Conservation (phyloP, 768 basidiomycete genomes). For the Baorangia bicolor region DNA sequence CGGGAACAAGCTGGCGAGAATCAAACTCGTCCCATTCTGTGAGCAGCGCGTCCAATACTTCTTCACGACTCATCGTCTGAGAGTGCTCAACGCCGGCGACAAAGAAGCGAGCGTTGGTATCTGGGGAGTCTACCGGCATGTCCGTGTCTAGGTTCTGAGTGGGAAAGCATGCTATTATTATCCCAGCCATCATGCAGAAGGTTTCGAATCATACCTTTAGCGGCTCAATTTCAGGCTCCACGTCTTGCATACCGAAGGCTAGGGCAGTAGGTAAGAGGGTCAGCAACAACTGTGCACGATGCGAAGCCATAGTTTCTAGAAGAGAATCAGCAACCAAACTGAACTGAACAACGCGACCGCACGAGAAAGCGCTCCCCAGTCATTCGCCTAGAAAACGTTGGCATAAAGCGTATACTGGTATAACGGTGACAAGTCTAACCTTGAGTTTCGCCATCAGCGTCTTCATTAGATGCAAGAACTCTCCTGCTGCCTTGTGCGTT, state of each 20-base stretch:
- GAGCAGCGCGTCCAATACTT: conserved; percentile 15
- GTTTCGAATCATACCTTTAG: conserved; percentile 42
- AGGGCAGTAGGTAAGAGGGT: conserved; percentile 47
- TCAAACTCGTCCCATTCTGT: conserved; percentile 32
- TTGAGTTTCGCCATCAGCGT: conserved; percentile 67
- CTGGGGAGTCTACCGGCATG: conserved; percentile 34
- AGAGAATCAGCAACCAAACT: not conserved
- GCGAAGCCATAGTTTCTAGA: conserved; percentile 46
- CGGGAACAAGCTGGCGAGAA: conserved; percentile 36
- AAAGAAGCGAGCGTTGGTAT: conserved; percentile 39
- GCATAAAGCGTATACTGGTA: not conserved
- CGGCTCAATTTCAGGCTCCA: conserved; percentile 43
- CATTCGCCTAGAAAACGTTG: conserved; percentile 45
- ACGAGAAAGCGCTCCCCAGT: conserved; percentile 65
- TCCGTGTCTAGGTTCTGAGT: conserved; percentile 57
- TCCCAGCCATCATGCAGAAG: not conserved
- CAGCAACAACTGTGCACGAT: conserved; percentile 43
- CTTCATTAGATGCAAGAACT: conserved; percentile 57
- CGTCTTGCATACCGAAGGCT: conserved; percentile 46
- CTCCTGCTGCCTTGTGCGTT: conserved; percentile 49
- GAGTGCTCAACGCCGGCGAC: conserved; percentile 17
- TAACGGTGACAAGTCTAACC: conserved; percentile 30
- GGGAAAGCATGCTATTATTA: not conserved
- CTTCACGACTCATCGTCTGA: conserved; percentile 12
- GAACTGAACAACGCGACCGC: conserved; percentile 12